Evolutionary conservation across 2,329 filamentous ascomycete species (phyloP), one percentile per base, ranked within the genome.

Genomic region (Sporothrix variecibatus): DNA sequence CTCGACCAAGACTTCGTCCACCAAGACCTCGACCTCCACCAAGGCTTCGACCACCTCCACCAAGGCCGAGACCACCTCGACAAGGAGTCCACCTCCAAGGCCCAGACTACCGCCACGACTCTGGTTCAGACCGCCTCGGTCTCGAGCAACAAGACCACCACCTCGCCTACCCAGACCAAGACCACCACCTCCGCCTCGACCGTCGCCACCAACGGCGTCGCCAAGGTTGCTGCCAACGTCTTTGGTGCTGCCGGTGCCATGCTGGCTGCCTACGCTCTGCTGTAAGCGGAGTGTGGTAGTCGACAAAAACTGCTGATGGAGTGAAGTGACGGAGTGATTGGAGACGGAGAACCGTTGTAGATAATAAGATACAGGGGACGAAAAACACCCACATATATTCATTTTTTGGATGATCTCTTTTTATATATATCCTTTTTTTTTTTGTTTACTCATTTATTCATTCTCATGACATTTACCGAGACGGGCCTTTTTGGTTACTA

Each of bases 171-270:
- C 15, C 43, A 49, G 43, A 49, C 43, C 43, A 49, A 43, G 56
- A 71, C 71, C 26, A 38, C 64, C 15, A 15, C 62, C 49, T 53
- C 76, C 70, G 78, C 64, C 71, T 79, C 67, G 56, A 81, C 80
- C 9, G 81, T 80, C 51, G 80, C 80, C 76, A 73, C 79, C 79
- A 79, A 75, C 77, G 78, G 76, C 71, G 72, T 77, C 20, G 77
- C 70, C 72, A 74, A 78, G 68, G 76, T 76, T 62, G 53, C 76
- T 4, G 75, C 74, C 75, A 76, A 62, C 77, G 26, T 79, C 51
- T 75, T 75, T 9, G 78, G 76, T 26, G 64, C 76, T n/a, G 79
- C 75, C 12, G 78, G 73, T 20, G 80, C 79, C 62, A 72, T 78
- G 26, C 73, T 80, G 70, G 72, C 79, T 26, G 78, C 75, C 71